A percentile compares a stretch with the other conserved stretches of the same genome.
Conservation (phyloP, 306 rosid species). For the Ceratonia siliqua region DNA sequence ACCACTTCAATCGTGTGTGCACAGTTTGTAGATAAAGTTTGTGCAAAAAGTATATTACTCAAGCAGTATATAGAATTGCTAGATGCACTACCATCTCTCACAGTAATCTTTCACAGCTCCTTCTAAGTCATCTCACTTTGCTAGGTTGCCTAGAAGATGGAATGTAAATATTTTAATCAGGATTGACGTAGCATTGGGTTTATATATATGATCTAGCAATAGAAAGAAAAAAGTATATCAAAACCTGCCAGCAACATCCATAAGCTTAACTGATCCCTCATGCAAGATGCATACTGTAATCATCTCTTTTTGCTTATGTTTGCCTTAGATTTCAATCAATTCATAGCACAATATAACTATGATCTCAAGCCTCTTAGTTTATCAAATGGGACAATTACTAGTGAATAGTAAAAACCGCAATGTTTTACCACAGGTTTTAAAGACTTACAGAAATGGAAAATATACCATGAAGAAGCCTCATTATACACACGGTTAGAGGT, state of each 20-base stretch:
- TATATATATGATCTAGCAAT: slow-evolving; percentile 12
- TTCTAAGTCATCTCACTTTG: too few species aligned
- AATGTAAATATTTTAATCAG: too few species aligned
- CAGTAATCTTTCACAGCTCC: too few species aligned
- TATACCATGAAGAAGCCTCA: neutral
- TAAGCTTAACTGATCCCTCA: neutral
- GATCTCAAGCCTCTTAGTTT: neutral
- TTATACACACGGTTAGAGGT: neutral
- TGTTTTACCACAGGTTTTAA: neutral
- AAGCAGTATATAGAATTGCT: neutral
- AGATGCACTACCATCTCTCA: too few species aligned
- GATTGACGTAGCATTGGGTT: neutral
- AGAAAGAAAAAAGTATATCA: neutral
- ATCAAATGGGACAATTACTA: neutral
- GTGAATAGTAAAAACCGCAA: neutral
- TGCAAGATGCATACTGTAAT: neutral
- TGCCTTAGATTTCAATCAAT: slow-evolving; percentile 2
- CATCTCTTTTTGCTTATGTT: slow-evolving; percentile 15
- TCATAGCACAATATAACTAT: neutral
- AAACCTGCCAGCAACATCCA: slow-evolving; percentile 3
- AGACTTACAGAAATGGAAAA: neutral
- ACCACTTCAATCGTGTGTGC: too few species aligned
- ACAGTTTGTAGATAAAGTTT: too few species aligned
- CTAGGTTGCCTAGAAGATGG: too few species aligned
- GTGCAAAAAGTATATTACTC: too few species aligned